Percentiles rank a stretch among this genome's conserved stretches.
These are phyloP conservation scores for Dryadomyces quercivorus DNA, from an alignment of 2,329 filamentous ascomycete species.

Conservation along the genomic window DNA sequence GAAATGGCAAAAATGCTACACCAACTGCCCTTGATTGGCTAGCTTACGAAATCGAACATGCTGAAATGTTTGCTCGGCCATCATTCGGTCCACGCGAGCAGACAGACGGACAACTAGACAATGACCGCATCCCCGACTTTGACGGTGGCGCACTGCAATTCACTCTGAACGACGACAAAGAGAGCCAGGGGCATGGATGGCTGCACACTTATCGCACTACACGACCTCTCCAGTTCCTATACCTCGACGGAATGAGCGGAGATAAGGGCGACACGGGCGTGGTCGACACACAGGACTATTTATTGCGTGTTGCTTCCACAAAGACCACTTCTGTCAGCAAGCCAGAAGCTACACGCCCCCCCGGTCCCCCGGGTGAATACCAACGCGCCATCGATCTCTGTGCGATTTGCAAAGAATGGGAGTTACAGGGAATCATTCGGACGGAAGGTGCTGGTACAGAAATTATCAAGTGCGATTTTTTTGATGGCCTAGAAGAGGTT, in stretches of 20 bases:
- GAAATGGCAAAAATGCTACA: conserved; percentile 30
- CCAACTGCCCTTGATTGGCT: conserved; percentile 52
- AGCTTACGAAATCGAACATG: conserved; percentile 61
- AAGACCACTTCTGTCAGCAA: too few relatives aligned
- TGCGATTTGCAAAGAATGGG: not conserved
- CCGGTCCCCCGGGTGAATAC: not conserved
- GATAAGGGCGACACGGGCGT: conserved; percentile 45
- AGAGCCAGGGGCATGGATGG: conserved; percentile 32
- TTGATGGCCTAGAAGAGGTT: conserved; percentile 2
- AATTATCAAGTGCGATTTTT: conserved; percentile 6
- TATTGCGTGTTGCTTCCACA: conserved; percentile 18
- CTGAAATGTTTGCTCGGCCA: conserved; percentile 47
- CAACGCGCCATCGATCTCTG: conserved; percentile 3
- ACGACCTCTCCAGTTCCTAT: conserved; percentile 46
- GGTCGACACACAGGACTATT: conserved; percentile 52
- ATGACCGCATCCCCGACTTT: too few relatives aligned
- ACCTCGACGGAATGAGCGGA: conserved; percentile 41
- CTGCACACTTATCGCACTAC: conserved; percentile 53
- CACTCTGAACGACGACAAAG: not conserved
- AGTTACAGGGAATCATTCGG: conserved; percentile 3
- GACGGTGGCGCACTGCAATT: too few relatives aligned
- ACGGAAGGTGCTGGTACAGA: conserved; percentile 4
- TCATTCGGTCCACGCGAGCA: too few relatives aligned
- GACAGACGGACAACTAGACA: not conserved
- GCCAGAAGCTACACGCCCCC: not conserved